phyloP scores from a whole-genome alignment of 495 filamentous ascomycete genomes.

The Sordaria brevicollis region DNA sequence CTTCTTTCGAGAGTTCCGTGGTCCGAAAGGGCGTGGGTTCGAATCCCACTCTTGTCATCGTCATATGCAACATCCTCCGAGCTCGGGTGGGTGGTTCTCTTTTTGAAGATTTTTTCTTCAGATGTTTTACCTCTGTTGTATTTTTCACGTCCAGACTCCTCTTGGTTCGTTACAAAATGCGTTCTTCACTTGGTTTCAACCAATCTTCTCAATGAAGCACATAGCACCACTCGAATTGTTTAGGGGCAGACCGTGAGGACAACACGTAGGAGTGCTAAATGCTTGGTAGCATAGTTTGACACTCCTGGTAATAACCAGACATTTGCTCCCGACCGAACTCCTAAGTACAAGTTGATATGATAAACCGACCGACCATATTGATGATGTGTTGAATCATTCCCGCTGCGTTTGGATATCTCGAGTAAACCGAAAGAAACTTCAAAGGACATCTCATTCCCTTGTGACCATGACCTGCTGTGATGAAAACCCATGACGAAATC shows the following conservation, averaged over 20 bases:
- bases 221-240: background rate
- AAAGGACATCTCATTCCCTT: background rate
- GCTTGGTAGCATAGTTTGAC: background rate
- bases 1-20: conserved; percentile 5
- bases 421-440: background rate
- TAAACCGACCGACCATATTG: background rate
- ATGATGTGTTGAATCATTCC: background rate
- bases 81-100: too few species aligned
- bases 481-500: background rate
- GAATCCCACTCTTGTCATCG: conserved; percentile 27
- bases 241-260: background rate
- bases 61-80: too few species aligned
- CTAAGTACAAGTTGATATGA: background rate
- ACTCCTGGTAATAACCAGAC: background rate
- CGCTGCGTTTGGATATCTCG: background rate
- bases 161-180: too few species aligned
- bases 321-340: background rate
- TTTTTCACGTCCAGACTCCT: too few species aligned
- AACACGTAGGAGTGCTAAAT: background rate
- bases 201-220: too few species aligned
- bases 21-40: conserved; percentile 28
- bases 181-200: too few species aligned
- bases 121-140: too few species aligned
- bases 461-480: background rate
- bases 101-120: too few species aligned